phyloP scores from a whole-genome alignment of 2,329 filamentous ascomycete species.

The Aspergillus arachidicola region DNA sequence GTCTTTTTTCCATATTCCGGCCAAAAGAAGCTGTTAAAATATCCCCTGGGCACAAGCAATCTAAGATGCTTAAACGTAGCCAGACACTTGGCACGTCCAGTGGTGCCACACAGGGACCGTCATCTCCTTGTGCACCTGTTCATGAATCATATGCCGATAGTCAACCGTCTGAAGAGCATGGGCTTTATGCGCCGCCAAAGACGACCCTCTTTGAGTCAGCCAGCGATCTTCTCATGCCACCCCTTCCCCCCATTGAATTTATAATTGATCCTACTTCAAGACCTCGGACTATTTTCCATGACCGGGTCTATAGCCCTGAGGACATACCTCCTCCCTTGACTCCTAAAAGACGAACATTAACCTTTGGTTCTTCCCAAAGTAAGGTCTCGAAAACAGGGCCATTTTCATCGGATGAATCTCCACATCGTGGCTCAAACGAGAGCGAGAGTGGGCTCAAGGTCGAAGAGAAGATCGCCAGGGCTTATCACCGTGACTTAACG shows the following conservation, averaged over 20 bases:
- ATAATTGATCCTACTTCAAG: conserved; percentile 80
- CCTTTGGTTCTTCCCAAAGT: conserved; percentile 27
- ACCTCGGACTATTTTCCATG: conserved; percentile 91
- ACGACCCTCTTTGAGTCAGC: conserved; percentile 96
- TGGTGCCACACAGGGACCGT: conserved; percentile 17
- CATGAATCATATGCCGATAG: conserved; percentile 47
- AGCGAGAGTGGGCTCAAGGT: conserved; percentile 69
- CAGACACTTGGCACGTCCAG: conserved; percentile 63
- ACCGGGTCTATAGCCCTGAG: conserved; percentile 88
- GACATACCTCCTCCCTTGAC: conserved; percentile 83
- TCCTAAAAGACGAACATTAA: conserved; percentile 44
- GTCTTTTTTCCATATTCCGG: conserved; percentile 75
- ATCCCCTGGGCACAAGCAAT: conserved; percentile 45
- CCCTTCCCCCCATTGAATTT: conserved; percentile 78
- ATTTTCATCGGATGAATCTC: conserved; percentile 12
- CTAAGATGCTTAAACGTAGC: conserved; percentile 73
- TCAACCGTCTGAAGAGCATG: conserved; percentile 53
- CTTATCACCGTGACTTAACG: conserved; percentile 86
- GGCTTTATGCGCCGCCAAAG: conserved; percentile 72
- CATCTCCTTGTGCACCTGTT: conserved; percentile 5
- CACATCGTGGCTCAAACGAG: conserved; percentile 17
- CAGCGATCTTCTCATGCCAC: conserved; percentile 87
- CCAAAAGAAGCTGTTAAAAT: conserved; percentile 54
- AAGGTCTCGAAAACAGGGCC: conserved; percentile 20
- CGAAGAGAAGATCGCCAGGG: conserved; percentile 95